These are phyloP conservation scores for Dendrobium nobile DNA, from an alignment of 106 monocot genomes.

Conservation along the genomic window DNA sequence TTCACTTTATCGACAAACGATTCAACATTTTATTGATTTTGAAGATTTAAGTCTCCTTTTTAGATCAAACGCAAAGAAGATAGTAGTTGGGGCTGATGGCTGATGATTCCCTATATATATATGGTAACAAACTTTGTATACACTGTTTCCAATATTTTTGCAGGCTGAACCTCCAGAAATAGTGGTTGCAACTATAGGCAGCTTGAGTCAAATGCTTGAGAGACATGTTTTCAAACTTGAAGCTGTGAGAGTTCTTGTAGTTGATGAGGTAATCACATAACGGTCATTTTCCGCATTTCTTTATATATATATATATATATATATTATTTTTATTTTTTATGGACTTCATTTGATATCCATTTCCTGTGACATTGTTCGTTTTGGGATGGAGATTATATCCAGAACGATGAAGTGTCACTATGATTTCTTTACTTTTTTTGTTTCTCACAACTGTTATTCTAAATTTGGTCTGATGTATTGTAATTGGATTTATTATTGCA, in stretches of 20 bases:
- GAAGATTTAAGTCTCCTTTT: background rate
- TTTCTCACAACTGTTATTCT: too few relatives aligned
- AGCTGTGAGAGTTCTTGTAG: slow-evolving; percentile 60
- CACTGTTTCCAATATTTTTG: slow-evolving; percentile 2
- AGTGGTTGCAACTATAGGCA: slow-evolving; percentile 78
- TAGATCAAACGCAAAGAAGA: background rate
- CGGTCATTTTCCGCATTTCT: background rate
- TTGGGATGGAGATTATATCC: background rate
- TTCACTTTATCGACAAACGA: background rate
- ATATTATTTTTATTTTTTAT: background rate
- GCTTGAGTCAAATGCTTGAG: slow-evolving; percentile 89
- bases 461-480: too few relatives aligned
- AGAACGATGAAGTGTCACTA: background rate
- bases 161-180: slow-evolving; percentile 98
- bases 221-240: slow-evolving; percentile 70
- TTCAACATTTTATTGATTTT: background rate
- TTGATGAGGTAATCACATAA: slow-evolving; percentile 75
- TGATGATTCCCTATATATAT: background rate
- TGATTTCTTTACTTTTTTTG: background rate
- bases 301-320: too few relatives aligned
- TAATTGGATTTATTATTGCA: too few relatives aligned
- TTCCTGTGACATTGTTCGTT: background rate
- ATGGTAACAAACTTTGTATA: background rate
- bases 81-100: background rate
- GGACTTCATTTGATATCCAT: background rate